Conservation (phyloP, 2,329 filamentous ascomycete species). For the Ophioceras dolichostomum region DNA sequence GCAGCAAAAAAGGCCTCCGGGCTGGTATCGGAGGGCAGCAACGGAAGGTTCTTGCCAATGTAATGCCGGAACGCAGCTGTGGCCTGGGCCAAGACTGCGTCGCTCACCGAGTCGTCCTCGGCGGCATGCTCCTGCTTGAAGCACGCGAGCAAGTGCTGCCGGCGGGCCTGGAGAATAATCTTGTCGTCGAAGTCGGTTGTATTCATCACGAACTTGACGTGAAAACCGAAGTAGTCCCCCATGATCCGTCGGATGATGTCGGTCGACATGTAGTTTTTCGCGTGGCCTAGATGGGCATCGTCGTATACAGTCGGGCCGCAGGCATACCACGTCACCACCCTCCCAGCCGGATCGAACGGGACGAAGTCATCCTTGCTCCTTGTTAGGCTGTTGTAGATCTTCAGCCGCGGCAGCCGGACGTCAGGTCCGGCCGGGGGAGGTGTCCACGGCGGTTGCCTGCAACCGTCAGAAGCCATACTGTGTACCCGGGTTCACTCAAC, state of each 20-base stretch:
- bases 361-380: conserved; percentile 50
- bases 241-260: conserved; percentile 63
- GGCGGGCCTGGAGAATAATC: conserved; percentile 17
- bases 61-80: conserved; percentile 10
- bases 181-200: conserved; percentile 62
- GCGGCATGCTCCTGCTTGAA: conserved; percentile 9
- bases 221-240: conserved; percentile 57
- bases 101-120: conserved; percentile 8
- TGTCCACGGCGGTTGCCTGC: conserved; percentile 8
- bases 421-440: conserved; percentile 4
- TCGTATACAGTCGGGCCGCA: conserved; percentile 43
- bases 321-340: conserved; percentile 11
- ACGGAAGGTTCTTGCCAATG: conserved; percentile 12
- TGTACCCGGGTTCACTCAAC: too few species aligned
- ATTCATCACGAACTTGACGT: conserved; percentile 66
- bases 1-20: conserved; percentile 8
- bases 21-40: conserved; percentile 5
- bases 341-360: conserved; percentile 18
- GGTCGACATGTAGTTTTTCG: conserved; percentile 65
- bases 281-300: conserved; percentile 63
- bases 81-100: conserved; percentile 7
- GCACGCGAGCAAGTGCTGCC: conserved; percentile 12
- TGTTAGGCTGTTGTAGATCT: conserved; percentile 55
- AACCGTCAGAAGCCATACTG: conserved; percentile 7
- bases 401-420: conserved; percentile 21